Percentiles rank a stretch among this genome's conserved stretches.
Conservation (phyloP, 345 rosid genomes). For the Populus alba region DNA sequence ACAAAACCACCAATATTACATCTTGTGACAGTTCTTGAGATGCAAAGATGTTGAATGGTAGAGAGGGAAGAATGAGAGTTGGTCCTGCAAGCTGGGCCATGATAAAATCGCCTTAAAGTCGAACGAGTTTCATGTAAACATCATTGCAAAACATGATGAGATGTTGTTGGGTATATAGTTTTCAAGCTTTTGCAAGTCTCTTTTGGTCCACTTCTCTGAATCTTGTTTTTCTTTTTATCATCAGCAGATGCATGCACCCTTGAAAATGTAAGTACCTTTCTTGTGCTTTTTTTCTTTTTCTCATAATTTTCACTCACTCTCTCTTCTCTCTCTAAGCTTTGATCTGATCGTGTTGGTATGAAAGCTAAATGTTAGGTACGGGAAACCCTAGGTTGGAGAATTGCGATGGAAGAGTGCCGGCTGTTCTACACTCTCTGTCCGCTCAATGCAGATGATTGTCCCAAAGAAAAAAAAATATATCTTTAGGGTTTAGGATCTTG, state of each 20-base stretch:
- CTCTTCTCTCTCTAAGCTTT: background rate
- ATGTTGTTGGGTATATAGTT: constrained; percentile 25
- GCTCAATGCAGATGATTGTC: constrained; percentile 7
- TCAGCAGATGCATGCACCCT: constrained; percentile 18
- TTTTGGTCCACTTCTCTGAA: constrained; percentile 23
- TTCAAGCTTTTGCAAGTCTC: constrained; percentile 6
- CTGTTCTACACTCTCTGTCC: constrained; percentile 13
- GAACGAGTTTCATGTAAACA: constrained; percentile 41
- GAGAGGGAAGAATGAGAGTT: constrained; percentile 10
- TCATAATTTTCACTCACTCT: constrained; percentile 1
- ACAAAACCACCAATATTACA: too few species aligned
- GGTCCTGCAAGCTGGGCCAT: constrained; percentile 5
- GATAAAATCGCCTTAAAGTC: constrained; percentile 8
- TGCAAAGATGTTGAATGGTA: background rate
- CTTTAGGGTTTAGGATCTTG: background rate
- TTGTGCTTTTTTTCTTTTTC: constrained; percentile 3
- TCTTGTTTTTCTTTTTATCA: background rate
- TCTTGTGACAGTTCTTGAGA: background rate
- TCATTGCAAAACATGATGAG: constrained; percentile 40
- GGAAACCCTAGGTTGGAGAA: constrained; percentile 20
- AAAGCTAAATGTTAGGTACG: constrained; percentile 1
- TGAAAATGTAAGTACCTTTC: constrained; percentile 27
- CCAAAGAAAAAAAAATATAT: background rate
- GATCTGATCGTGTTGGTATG: background rate
- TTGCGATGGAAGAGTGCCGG: constrained; percentile 5